phyloP scores from a whole-genome alignment of 352 stramenopile species.

The Phytopythium cucurbitacearum region DNA sequence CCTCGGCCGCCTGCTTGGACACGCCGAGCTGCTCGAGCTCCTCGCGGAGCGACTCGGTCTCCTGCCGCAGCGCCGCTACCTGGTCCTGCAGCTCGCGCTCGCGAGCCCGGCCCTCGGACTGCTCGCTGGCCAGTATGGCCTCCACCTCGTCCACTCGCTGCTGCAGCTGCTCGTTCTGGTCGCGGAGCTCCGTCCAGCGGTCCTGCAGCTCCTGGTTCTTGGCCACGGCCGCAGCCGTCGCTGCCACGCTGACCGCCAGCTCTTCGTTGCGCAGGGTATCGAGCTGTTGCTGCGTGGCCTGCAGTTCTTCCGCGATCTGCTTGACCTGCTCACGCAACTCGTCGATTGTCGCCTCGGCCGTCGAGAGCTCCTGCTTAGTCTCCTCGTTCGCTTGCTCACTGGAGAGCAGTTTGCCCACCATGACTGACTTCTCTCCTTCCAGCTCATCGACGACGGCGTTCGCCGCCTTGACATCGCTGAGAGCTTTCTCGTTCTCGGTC shows the following conservation, averaged over 20 bases:
- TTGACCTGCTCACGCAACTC: slow-evolving; percentile 54
- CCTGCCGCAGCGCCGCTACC: slow-evolving; percentile 44
- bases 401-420: slow-evolving; percentile 20
- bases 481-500: slow-evolving; percentile 27
- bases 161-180: slow-evolving; percentile 55
- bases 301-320: slow-evolving; percentile 50
- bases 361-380: slow-evolving; percentile 19
- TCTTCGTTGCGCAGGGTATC: slow-evolving; percentile 38
- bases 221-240: slow-evolving; percentile 35
- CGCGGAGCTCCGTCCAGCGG: slow-evolving; percentile 42
- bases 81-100: slow-evolving; percentile 44
- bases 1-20: slow-evolving; percentile 47
- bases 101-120: slow-evolving; percentile 30
- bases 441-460: slow-evolving; percentile 30
- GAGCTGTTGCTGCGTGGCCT: slow-evolving; percentile 43
- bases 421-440: slow-evolving; percentile 19
- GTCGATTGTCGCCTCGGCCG: slow-evolving; percentile 29
- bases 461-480: slow-evolving; percentile 24
- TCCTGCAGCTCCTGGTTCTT: slow-evolving; percentile 60
- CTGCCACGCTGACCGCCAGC: slow-evolving; percentile 35
- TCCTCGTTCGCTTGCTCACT: slow-evolving; percentile 23
- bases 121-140: slow-evolving; percentile 28
- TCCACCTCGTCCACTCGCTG: slow-evolving; percentile 59
- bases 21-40: slow-evolving; percentile 43
- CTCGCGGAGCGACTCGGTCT: slow-evolving; percentile 37